Percentiles rank a stretch among this genome's conserved stretches.
These are phyloP conservation scores for Phytophthora crassamura DNA, from an alignment of 352 stramenopile genomes.

Conservation along the genomic window DNA sequence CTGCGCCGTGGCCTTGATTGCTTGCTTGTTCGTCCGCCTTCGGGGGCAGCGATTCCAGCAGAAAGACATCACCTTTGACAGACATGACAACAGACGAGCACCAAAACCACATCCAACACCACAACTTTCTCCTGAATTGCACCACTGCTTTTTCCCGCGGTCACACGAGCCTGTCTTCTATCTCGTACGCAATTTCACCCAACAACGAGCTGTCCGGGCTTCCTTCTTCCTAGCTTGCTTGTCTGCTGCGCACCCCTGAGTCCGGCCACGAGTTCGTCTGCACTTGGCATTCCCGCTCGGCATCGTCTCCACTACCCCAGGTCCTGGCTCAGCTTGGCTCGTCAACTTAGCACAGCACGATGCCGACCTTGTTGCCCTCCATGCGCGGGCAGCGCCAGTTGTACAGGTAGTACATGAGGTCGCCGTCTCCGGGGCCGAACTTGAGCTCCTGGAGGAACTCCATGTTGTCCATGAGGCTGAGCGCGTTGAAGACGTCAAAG, in stretches of 20 bases:
- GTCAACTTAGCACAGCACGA: slow-evolving; percentile 63
- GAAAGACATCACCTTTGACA: not conserved
- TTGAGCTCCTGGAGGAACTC: slow-evolving; percentile 70
- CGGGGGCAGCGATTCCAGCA: too few relatives aligned
- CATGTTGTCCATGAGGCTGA: slow-evolving; percentile 74
- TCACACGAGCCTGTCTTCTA: slow-evolving; percentile 11
- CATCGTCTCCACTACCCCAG: slow-evolving; percentile 9
- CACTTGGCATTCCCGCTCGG: slow-evolving; percentile 7
- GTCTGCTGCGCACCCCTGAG: not conserved
- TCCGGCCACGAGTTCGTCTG: slow-evolving; percentile 13
- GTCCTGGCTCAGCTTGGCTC: slow-evolving; percentile 7
- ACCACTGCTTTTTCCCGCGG: slow-evolving; percentile 9
- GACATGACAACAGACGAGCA: slow-evolving; percentile 13
- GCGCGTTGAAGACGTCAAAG: slow-evolving; percentile 79
- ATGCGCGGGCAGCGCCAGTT: slow-evolving; percentile 81
- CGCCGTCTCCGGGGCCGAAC: slow-evolving; percentile 63
- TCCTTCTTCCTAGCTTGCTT: slow-evolving; percentile 5
- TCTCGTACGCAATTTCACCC: slow-evolving; percentile 22
- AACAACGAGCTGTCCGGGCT: slow-evolving; percentile 14
- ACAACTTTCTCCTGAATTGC: slow-evolving; percentile 15
- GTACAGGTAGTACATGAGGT: slow-evolving; percentile 83
- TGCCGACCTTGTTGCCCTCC: slow-evolving; percentile 51
- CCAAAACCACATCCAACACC: slow-evolving; percentile 8
- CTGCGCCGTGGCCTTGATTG: not conserved
- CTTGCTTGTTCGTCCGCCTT: not conserved